Evolutionary conservation across 805 yeast species (phyloP).

Genomic region (Zygosaccharomyces siamensis): DNA sequence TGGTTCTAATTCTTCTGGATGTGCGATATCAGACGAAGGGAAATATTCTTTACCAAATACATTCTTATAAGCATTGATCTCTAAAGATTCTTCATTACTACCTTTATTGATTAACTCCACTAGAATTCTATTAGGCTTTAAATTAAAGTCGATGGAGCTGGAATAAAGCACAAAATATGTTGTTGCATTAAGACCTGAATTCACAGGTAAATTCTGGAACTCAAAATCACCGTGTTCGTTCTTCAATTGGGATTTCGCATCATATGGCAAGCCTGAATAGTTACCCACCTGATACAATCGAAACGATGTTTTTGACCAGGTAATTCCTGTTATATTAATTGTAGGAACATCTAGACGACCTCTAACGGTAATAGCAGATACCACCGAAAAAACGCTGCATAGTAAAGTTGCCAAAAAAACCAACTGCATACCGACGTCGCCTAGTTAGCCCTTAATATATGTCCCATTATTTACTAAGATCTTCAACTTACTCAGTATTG

Average conservation of each 20-base stretch:
- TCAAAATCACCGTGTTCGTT: conserved; percentile 26
- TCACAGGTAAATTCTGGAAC: conserved; percentile 28
- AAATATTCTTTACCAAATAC: conserved; percentile 34
- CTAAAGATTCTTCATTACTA: conserved; percentile 17
- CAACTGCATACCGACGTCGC: conserved; percentile 3
- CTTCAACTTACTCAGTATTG: background rate
- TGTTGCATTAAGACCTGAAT: conserved; percentile 22
- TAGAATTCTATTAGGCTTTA: conserved; percentile 34
- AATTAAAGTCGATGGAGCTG: conserved; percentile 30
- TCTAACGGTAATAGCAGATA: conserved; percentile 22
- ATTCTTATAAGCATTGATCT: conserved; percentile 28
- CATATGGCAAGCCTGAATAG: conserved; percentile 14
- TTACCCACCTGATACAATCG: conserved; percentile 28
- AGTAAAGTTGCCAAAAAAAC: conserved; percentile 6
- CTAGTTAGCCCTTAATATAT: conserved; percentile 4
- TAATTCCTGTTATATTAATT: conserved; percentile 18
- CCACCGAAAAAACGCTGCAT: conserved; percentile 6
- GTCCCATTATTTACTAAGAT: background rate
- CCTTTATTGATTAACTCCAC: conserved; percentile 20
- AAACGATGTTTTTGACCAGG: conserved; percentile 24
- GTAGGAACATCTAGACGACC: conserved; percentile 28
- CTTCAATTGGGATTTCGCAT: conserved; percentile 10
- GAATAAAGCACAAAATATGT: conserved; percentile 30
- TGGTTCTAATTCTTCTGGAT: conserved; percentile 29
- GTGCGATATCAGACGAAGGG: conserved; percentile 30